Percentiles rank a stretch among this genome's conserved stretches.
Conservation (phyloP, 1,284 basidiomycete genomes). For the Malassezia psittaci region DNA sequence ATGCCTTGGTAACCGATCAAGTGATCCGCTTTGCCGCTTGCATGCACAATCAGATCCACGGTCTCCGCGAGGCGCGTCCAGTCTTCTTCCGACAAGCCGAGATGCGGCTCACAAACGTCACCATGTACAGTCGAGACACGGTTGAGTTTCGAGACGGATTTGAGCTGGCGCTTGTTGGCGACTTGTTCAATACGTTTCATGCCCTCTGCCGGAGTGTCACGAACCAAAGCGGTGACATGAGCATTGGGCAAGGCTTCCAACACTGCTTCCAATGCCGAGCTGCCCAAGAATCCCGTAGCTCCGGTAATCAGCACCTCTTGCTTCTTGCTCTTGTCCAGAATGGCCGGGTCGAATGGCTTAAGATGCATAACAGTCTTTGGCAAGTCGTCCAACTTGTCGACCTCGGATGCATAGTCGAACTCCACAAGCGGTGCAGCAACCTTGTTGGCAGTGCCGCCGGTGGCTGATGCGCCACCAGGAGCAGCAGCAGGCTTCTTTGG, state of each 20-base stretch:
- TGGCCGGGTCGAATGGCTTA: conserved; percentile 16
- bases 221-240: conserved; percentile 44
- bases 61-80: conserved; percentile 32
- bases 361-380: conserved; percentile 9
- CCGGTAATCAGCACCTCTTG: conserved; percentile 45
- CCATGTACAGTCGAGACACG: conserved; percentile 19
- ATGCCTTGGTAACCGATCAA: conserved; percentile 47
- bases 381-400: conserved; percentile 20
- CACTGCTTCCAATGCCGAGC: conserved; percentile 41
- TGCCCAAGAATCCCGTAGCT: conserved; percentile 47
- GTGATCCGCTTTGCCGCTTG: conserved; percentile 46
- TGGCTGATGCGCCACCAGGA: background rate
- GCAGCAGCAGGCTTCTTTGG: background rate
- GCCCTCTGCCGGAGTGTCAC: conserved; percentile 44
- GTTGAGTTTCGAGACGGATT: conserved; percentile 17
- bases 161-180: conserved; percentile 9
- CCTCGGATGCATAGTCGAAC: conserved; percentile 17
- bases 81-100: conserved; percentile 44
- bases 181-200: conserved; percentile 34
- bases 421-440: conserved; percentile 2
- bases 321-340: conserved; percentile 19
- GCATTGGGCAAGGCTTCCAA: conserved; percentile 30
- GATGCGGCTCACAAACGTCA: conserved; percentile 38
- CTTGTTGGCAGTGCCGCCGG: background rate
- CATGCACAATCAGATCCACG: conserved; percentile 43